phyloP scores from a whole-genome alignment of 1,284 basidiomycete species.

The Clitocybe nebularis region DNA sequence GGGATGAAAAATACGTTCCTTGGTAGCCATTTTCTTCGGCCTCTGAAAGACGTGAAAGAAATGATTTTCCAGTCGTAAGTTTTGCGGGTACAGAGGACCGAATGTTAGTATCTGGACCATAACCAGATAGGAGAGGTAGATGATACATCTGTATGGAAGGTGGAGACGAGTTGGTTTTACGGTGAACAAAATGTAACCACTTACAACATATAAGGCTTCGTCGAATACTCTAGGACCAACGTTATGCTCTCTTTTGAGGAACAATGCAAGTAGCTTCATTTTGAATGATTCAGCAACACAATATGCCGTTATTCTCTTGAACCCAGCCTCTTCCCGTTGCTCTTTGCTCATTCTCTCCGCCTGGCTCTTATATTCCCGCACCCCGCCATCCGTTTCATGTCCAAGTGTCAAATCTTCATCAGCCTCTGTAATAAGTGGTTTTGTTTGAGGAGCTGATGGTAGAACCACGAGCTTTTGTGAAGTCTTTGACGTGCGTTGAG shows the following conservation, averaged over 20 bases:
- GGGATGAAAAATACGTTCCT: conserved; percentile 71
- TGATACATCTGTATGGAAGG: conserved; percentile 71
- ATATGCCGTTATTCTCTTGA: conserved; percentile 81
- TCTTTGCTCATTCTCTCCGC: conserved; percentile 80
- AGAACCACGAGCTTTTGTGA: conserved; percentile 90
- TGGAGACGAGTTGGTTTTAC: conserved; percentile 1
- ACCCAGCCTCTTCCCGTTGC: conserved; percentile 72
- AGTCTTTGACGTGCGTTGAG: conserved; percentile 85
- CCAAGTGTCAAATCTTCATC: conserved; percentile 57
- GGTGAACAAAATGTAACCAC: conserved; percentile 28
- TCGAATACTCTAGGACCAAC: conserved; percentile 88
- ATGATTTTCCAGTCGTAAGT: conserved; percentile 54
- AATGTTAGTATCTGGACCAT: conserved; percentile 80
- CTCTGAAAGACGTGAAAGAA: conserved; percentile 71
- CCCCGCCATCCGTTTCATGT: conserved; percentile 61
- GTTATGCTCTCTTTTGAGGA: conserved; percentile 91
- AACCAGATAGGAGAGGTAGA: conserved; percentile 87
- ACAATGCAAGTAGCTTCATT: conserved; percentile 77
- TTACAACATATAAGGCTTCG: conserved; percentile 87
- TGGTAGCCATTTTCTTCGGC: conserved; percentile 90
- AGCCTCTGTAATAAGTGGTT: conserved; percentile 57
- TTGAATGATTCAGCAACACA: conserved; percentile 81
- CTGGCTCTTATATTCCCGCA: conserved; percentile 71
- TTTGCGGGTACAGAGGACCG: conserved; percentile 75
- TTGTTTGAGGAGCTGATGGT: conserved; percentile 88